Evolutionary conservation across 805 yeast genomes (phyloP), one percentile per base, ranked within the genome.

Genomic region (Schwanniomyces pseudopolymorphus): DNA sequence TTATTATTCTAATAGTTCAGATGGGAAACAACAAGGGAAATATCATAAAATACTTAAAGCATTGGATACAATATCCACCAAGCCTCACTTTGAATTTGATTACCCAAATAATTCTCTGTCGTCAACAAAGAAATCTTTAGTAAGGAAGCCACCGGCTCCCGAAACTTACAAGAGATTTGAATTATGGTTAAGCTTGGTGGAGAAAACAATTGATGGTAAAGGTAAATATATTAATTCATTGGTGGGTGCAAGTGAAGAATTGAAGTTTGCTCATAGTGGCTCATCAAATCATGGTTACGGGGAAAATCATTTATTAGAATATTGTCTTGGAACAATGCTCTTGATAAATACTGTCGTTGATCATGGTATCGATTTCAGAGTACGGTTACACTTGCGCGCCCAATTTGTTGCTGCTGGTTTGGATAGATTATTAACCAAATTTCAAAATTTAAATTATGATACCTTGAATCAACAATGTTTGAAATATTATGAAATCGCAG

Each of bases 161-260:
- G 63, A 67, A 21, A 47, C 67, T 13, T 69, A 72, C 51, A 79
- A 70, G 52, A 64, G 85, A 35, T 82, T 85, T 54, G 87, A 83
- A 50, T 76, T 84, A 31, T 89, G 96, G 96, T 59, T 89, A 39
- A 66, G 70, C 41, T 69, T 81, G 10, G 84, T 89, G 3, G 84
- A 78, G 42, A 79, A 77, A 41, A 84, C 91, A 0, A 57, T 89
- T 38, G 89, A 83, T 46, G 97, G 97, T 2, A 78, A 91, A 55
- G 98, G 98, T 6, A 85, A 83, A 56, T 71, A 70, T 51, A 76
- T 87, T 78, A 96, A 97, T 9, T 88, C 97, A 0, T 65, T 85
- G 57, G 98, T 92, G 7, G 97, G 97, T 1, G 96, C 97, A 0
- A 84, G 89, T 48, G 94, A 85, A 8, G 97, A 92, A 54, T 77